Evolutionary conservation across 176 grass and related monocot genomes (phyloP).

Genomic region (Canna indica): DNA sequence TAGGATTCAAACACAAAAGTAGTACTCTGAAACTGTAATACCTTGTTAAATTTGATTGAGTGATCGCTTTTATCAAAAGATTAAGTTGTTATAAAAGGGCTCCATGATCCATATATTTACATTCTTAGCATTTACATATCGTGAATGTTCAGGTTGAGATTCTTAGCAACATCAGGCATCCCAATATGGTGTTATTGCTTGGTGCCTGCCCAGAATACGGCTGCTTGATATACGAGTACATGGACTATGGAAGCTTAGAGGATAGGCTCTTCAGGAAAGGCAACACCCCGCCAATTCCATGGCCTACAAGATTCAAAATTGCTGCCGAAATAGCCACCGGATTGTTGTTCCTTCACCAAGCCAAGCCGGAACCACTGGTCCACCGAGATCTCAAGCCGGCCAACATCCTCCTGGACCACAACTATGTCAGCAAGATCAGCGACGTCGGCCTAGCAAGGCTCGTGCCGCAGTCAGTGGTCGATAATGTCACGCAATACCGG

Average conservation of each 20-base stretch:
- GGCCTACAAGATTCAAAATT: slow-evolving; percentile 70
- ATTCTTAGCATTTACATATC: too few relatives aligned
- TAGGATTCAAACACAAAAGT: too few relatives aligned
- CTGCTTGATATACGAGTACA: slow-evolving; percentile 83
- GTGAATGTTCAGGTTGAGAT: slow-evolving; percentile 48
- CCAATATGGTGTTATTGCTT: slow-evolving; percentile 88
- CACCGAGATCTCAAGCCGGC: slow-evolving; percentile 89
- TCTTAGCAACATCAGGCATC: slow-evolving; percentile 77
- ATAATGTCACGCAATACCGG: slow-evolving; percentile 58
- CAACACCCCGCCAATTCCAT: slow-evolving; percentile 53
- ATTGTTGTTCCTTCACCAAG: slow-evolving; percentile 78
- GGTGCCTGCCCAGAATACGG: slow-evolving; percentile 85
- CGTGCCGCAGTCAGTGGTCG: slow-evolving; percentile 50
- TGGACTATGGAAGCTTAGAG: slow-evolving; percentile 87
- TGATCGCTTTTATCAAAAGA: too few relatives aligned
- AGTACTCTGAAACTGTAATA: too few relatives aligned
- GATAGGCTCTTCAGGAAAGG: slow-evolving; percentile 58
- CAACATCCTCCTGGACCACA: slow-evolving; percentile 91
- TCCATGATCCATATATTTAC: too few relatives aligned
- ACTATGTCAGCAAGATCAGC: slow-evolving; percentile 82
- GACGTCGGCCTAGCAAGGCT: slow-evolving; percentile 81
- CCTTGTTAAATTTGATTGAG: too few relatives aligned
- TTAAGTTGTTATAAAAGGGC: too few relatives aligned
- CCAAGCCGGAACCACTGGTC: slow-evolving; percentile 76
- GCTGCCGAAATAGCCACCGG: slow-evolving; percentile 67